A percentile compares a stretch with the other conserved stretches of the same genome.
Conservation (phyloP, 306 rosid genomes). For the Betula pendula region DNA sequence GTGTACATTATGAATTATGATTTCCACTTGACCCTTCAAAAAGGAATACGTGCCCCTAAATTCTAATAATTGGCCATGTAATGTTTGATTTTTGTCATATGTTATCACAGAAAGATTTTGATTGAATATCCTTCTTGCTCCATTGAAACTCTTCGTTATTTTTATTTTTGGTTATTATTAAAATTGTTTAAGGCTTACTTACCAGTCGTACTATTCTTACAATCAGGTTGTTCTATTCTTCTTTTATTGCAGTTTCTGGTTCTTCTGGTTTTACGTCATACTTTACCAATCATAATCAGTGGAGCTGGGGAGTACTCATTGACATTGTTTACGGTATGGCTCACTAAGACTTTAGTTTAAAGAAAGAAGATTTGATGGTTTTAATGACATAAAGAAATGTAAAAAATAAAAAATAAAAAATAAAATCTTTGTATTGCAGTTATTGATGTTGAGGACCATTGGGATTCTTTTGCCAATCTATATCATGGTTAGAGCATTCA, state of each 20-base stretch:
- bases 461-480: conserved; percentile 65
- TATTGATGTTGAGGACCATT: conserved; percentile 51
- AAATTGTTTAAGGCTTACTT: not conserved
- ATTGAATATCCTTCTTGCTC: not conserved
- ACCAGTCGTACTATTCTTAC: not conserved
- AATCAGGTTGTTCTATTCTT: conserved; percentile 6
- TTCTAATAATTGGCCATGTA: not conserved
- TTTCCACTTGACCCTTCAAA: not conserved
- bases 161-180: not conserved
- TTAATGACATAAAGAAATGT: not conserved
- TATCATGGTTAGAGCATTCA: conserved; percentile 55
- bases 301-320: conserved; percentile 55
- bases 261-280: conserved; percentile 72
- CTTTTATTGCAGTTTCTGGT: conserved; percentile 56
- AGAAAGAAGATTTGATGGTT: not conserved
- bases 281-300: conserved; percentile 58
- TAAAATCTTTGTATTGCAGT: conserved; percentile 41
- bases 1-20: not conserved
- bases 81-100: not conserved
- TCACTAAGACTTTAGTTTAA: not conserved
- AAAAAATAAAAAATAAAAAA: not conserved
- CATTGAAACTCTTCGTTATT: not conserved
- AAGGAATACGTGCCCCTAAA: not conserved
- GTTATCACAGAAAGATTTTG: not conserved
- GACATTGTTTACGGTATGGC: conserved; percentile 52